Evolutionary conservation across 352 stramenopile genomes (phyloP).

Genomic region (Globisporangium takayamanum): DNA sequence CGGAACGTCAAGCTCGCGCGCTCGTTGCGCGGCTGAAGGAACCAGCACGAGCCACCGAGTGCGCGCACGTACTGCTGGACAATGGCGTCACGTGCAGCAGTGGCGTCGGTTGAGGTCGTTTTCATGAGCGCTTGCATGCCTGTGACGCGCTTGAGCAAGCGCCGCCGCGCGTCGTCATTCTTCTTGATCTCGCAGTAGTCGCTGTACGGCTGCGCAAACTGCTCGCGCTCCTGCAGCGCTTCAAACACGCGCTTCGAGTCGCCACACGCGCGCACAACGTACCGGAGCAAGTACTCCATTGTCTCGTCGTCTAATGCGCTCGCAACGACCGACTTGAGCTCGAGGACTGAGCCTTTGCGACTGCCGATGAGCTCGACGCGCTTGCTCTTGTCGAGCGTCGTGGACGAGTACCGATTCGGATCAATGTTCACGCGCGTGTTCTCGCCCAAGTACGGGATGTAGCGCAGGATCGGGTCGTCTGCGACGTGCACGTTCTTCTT

Average conservation of each 20-base stretch:
- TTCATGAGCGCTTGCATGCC: constrained; percentile 21
- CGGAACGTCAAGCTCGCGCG: constrained; percentile 19
- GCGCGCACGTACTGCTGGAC: constrained; percentile 9
- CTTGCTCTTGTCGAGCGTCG: constrained; percentile 54
- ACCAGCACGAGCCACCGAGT: constrained; percentile 22
- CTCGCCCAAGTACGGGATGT: constrained; percentile 88
- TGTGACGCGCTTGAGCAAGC: constrained; percentile 19
- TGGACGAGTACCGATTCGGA: constrained; percentile 49
- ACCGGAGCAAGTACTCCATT: constrained; percentile 50
- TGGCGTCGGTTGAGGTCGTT: not conserved
- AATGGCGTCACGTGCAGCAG: not conserved
- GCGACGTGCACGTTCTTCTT: constrained; percentile 69
- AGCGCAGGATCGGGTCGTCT: constrained; percentile 80
- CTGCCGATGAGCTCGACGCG: constrained; percentile 33
- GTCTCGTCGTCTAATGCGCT: constrained; percentile 50
- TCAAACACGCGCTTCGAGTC: constrained; percentile 38
- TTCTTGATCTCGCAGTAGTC: constrained; percentile 50
- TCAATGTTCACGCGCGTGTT: constrained; percentile 44
- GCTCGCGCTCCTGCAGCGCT: constrained; percentile 21
- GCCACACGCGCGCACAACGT: constrained; percentile 43
- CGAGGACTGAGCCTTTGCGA: constrained; percentile 9
- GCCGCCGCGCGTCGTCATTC: constrained; percentile 17
- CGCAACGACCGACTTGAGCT: constrained; percentile 28
- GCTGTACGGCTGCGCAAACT: constrained; percentile 27
- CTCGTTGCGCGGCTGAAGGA: constrained; percentile 19